These are phyloP conservation scores for Rhizopus delemar DNA, from an alignment of 371 early-diverging fungal genomes.

Conservation along the genomic window DNA sequence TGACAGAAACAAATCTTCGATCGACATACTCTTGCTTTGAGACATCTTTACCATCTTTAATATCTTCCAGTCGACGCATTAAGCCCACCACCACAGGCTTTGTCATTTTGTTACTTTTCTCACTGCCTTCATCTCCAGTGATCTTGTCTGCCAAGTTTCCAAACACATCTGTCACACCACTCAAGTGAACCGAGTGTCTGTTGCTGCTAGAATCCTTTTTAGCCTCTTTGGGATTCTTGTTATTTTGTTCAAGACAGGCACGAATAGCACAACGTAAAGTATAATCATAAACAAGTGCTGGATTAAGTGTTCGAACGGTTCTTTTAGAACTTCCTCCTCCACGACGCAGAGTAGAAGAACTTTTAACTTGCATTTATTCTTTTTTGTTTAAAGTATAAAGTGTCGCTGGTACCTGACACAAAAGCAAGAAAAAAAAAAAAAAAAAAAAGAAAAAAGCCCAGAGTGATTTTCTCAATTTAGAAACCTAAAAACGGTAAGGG, in stretches of 20 bases:
- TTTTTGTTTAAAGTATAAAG: background rate
- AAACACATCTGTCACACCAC: conserved; percentile 19
- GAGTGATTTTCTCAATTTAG: background rate
- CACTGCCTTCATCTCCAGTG: conserved; percentile 11
- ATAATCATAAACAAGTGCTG: conserved; percentile 24
- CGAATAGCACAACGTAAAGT: conserved; percentile 32
- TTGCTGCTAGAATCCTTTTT: conserved; percentile 17
- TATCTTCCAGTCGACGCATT: conserved; percentile 26
- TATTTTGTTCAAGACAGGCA: conserved; percentile 23
- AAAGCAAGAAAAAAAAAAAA: background rate
- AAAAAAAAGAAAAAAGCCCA: conserved; percentile 2
- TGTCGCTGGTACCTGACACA: conserved; percentile 4
- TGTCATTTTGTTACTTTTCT: conserved; percentile 22
- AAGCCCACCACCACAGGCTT: conserved; percentile 26
- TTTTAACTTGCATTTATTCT: conserved; percentile 1
- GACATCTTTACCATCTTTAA: conserved; percentile 23
- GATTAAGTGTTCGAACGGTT: conserved; percentile 20
- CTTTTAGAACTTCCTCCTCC: conserved; percentile 25
- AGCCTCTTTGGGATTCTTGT: conserved; percentile 2
- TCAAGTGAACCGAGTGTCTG: conserved; percentile 21
- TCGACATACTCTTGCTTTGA: conserved; percentile 26
- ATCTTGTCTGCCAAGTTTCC: conserved; percentile 29
- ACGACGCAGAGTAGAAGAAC: conserved; percentile 16
- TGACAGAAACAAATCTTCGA: conserved; percentile 16
- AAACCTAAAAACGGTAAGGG: too few species aligned